Base-by-base conservation (phyloP, 169 alveolate genomes). In the Toxoplasma gondii region DNA sequence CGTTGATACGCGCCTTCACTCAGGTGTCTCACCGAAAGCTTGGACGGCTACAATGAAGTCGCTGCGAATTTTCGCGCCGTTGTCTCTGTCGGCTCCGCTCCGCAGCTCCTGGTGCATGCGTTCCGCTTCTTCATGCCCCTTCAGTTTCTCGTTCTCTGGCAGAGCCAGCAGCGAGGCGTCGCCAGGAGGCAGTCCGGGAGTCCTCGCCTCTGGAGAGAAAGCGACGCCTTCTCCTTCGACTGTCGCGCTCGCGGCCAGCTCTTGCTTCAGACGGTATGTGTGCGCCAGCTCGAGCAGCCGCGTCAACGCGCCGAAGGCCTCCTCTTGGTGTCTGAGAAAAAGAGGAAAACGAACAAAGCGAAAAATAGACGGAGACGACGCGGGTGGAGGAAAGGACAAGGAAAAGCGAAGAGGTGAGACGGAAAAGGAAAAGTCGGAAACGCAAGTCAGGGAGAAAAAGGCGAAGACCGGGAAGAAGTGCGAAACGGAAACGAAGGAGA, bases 291-390 rank as follows among this genome's bases (percentile, higher is more conserved):
- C 58, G 39, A 49, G 80, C 70, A 86, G 43, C 0, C 53, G 38
- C 58, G 39, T 45, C 58, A 82, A 45, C 44, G 88, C 93, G 36
- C 67, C 74, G 70, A 39, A 90, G 69, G 90, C 90, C 9, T 82
- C 69, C 67, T 82, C 90, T 43, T 82, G 90, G 54, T 82, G 88
- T 31, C 64, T n/a, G 74, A 41, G 38, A 29, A 24, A 69, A 36
- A 34, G 24, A 7, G 27, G n/a, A n/a, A 70, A 31, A 34, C 70
- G 41, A n/a, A 70, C 44, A 67, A 27, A 70, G 34, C 10, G 58
- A 58, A 36, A 54, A 24, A n/a, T n/a, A n/a, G n/a, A n/a, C n/a
- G n/a, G n/a, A n/a, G n/a, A n/a, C n/a, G n/a, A n/a, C n/a, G n/a
- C n/a, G n/a, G n/a, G n/a, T n/a, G n/a, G 93, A 34, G 38, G 41